Base-by-base conservation (phyloP, 768 basidiomycete species). In the Amanita pallidorosea region DNA sequence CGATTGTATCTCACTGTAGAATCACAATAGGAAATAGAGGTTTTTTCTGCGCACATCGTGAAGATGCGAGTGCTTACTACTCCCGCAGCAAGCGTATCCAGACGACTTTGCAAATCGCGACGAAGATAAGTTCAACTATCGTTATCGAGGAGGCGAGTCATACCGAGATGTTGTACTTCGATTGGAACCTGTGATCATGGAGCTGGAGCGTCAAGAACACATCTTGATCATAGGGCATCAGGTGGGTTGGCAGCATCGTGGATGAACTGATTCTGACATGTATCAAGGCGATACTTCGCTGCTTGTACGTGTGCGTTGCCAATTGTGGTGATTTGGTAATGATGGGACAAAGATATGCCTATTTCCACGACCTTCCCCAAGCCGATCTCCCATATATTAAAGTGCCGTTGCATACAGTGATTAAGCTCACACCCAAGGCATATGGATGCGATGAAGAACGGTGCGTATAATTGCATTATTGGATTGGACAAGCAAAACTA, bases 71-170 rank as follows among this genome's bases (percentile, higher is more conserved):
- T 31, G 29, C 29, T 49, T 23, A 53, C 31, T 1, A 23, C 25
- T 1, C 52, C 53, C 1, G 1, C 56, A 95, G 91, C 81, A 83
- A 76, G 78, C 83, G 55, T 99, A 98, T 63, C 96, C 96, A 0
- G 96, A 99, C 52, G 96, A 99, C 63, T 98, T 94, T 66, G 93
- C 91, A 13, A 93, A 94, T 62, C 83, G 96, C 22, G 96, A 99
- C 59, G 92, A 97, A 53, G 96, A 99, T 73, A 99, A 99, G 68
- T 99, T 96, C 67, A 98, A 98, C 67, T 99, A 99, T 66, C 82
- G 96, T 25, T 98, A 97, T 65, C 78, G 96, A 58, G 93, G 84
- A 59, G 96, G 96, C 49, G 96, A 99, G 69, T 96, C 92, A 1
- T 99, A 99, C 65, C 83, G 96, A 34, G 96, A 99, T 61, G 95